Evolutionary conservation across 169 alveolate species (phyloP).

Genomic region (Cryptosporidium canis): DNA sequence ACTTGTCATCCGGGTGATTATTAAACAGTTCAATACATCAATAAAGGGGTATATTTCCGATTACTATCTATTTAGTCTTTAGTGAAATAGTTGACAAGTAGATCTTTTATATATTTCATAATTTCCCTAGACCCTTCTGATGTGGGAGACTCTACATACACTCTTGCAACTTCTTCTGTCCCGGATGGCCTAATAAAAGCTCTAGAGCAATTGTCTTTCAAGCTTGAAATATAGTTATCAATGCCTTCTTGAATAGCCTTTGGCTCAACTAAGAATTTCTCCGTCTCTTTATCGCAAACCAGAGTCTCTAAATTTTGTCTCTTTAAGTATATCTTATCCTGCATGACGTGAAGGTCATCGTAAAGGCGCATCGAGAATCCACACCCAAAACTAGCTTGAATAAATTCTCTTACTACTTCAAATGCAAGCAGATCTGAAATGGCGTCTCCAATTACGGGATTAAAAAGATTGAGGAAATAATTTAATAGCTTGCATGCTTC

Average conservation of each 20-base stretch:
- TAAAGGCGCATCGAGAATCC: slow-evolving; percentile 80
- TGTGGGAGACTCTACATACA: slow-evolving; percentile 85
- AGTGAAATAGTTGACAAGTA: slow-evolving; percentile 24
- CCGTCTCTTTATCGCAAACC: slow-evolving; percentile 71
- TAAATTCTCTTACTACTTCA: slow-evolving; percentile 78
- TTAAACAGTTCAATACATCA: too few species aligned
- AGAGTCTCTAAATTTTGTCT: slow-evolving; percentile 36
- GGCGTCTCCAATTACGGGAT: slow-evolving; percentile 89
- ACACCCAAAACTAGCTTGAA: slow-evolving; percentile 75
- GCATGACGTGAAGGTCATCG: slow-evolving; percentile 80
- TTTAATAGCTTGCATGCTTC: neutral
- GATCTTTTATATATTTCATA: slow-evolving; percentile 44
- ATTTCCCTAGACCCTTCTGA: slow-evolving; percentile 76
- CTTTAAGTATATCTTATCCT: slow-evolving; percentile 73
- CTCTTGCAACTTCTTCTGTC: slow-evolving; percentile 86
- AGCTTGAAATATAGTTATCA: slow-evolving; percentile 74
- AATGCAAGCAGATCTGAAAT: slow-evolving; percentile 83
- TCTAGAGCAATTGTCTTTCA: slow-evolving; percentile 76
- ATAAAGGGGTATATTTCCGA: too few species aligned
- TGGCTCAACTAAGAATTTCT: slow-evolving; percentile 77
- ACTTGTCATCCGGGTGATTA: neutral
- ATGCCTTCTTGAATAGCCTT: slow-evolving; percentile 81
- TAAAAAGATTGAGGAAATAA: slow-evolving; percentile 73
- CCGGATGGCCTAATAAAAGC: slow-evolving; percentile 89
- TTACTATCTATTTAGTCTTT: too few species aligned